These are phyloP conservation scores for Pythium diclinum DNA, from an alignment of 352 stramenopile genomes.

Conservation along the genomic window DNA sequence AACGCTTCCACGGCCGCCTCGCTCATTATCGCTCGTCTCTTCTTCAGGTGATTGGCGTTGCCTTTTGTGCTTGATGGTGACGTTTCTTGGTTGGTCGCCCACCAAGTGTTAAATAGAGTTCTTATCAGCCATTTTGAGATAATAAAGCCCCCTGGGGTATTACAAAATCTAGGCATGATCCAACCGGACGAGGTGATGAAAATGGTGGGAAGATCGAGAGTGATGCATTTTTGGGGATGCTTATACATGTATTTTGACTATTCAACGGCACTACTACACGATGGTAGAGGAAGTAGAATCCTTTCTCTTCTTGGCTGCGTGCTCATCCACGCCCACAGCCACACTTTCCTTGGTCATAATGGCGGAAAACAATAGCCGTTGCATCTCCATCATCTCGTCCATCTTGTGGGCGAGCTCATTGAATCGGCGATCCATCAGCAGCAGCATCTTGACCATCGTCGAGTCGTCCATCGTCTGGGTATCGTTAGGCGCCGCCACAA, in stretches of 20 bases:
- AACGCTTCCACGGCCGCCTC: conserved; percentile 64
- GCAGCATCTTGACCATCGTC: conserved; percentile 45
- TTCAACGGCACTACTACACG: conserved; percentile 12
- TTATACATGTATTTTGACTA: background rate
- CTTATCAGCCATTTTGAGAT: background rate
- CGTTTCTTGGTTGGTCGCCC: conserved; percentile 26
- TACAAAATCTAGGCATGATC: background rate
- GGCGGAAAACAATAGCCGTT: conserved; percentile 64
- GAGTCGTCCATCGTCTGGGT: conserved; percentile 14
- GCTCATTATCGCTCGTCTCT: conserved; percentile 35
- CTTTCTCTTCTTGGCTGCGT: conserved; percentile 30
- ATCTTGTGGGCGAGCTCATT: conserved; percentile 76
- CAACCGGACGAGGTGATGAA: background rate
- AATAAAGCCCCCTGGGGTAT: background rate
- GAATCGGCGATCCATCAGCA: conserved; percentile 66
- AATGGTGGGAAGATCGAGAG: conserved; percentile 8
- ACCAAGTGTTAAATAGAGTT: conserved; percentile 14
- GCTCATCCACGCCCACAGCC: conserved; percentile 17
- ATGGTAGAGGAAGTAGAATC: conserved; percentile 21
- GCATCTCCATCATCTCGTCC: conserved; percentile 70
- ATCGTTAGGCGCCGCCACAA: background rate
- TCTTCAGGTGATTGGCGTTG: conserved; percentile 12
- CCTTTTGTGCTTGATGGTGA: conserved; percentile 5
- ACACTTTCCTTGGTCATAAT: conserved; percentile 38
- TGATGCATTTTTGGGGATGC: background rate